phyloP scores from a whole-genome alignment of 1,139 yeast genomes.

The Casaregolazyma suthepensis region DNA sequence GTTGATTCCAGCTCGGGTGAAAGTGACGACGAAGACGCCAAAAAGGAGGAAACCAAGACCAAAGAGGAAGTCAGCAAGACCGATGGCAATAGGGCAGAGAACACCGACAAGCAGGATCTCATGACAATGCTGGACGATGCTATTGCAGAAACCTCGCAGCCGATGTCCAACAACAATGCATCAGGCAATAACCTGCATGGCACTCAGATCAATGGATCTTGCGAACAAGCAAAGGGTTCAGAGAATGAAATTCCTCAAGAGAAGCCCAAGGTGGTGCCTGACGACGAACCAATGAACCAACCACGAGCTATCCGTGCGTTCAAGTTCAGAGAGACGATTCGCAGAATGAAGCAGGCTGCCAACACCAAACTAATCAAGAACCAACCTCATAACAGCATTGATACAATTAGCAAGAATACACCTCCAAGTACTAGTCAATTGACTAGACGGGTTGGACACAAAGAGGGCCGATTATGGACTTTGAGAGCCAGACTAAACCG shows the following conservation, averaged over 20 bases:
- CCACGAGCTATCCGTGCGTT: background rate
- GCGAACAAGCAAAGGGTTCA: background rate
- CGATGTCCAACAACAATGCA: background rate
- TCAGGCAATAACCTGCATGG: background rate
- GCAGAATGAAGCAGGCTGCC: constrained; percentile 2
- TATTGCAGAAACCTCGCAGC: background rate
- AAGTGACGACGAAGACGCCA: background rate
- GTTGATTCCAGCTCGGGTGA: background rate
- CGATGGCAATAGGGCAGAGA: background rate
- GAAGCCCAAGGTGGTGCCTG: background rate
- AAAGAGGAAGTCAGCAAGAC: background rate
- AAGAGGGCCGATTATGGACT: background rate
- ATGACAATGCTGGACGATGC: constrained; percentile 1
- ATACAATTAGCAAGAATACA: background rate
- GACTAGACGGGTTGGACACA: background rate
- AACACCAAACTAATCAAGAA: background rate
- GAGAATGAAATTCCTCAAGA: background rate
- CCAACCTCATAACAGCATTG: background rate
- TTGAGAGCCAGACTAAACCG: background rate
- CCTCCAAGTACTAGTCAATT: background rate
- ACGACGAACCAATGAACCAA: background rate
- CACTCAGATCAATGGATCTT: background rate
- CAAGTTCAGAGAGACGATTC: constrained; percentile 2
- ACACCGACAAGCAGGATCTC: background rate
- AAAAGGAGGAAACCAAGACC: background rate